Evolutionary conservation across 177 flowering plant species (phyloP), one percentile per base, ranked within the genome.

Genomic region (Tripterygium wilfordii): DNA sequence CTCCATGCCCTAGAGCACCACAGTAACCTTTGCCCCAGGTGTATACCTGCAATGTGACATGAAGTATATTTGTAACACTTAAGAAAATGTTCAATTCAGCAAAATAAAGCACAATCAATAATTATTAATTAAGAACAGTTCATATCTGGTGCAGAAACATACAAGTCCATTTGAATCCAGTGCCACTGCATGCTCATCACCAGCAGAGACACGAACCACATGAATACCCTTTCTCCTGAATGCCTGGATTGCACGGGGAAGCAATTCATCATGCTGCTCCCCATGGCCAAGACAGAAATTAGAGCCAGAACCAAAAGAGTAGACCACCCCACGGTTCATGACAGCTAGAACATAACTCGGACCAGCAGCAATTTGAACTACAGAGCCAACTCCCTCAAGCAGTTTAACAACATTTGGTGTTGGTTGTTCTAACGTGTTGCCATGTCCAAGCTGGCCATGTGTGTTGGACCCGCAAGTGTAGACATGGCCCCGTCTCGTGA

Each of bases 21-120:
- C 96, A 91, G 35, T 88, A 88, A 50, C 98, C 98, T 71, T 91
- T 91, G 14, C 98, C 98, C 98, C 98, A 91, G 28, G 94, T 91
- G 52, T 88, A 83, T 25, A 84, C 94, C 96, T 91, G 70, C 40
- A n/a, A n/a, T n/a, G n/a, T n/a, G n/a, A n/a, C n/a, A n/a, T n/a
- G n/a, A n/a, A n/a, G n/a, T n/a, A n/a, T n/a, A n/a, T n/a, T n/a
- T 16, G n/a, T n/a, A n/a, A n/a, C n/a, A 38, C 10, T 19, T 38
- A 21, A n/a, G n/a, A 42, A n/a, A n/a, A n/a, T n/a, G n/a, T n/a
- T n/a, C n/a, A n/a, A n/a, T 7, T 1, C 15, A 23, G 25, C 35
- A 10, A 28, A 47, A 23, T 5, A 8, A 23, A 27, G 22, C 40
- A 48, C n/a, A 1, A 21, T 22, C 26, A 32, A 15, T 7, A 16